A percentile compares a stretch with the other conserved stretches of the same genome.
Evolutionary conservation across 2,329 filamentous ascomycete species (phyloP).

Genomic region (Phaeosphaeria sp.): DNA sequence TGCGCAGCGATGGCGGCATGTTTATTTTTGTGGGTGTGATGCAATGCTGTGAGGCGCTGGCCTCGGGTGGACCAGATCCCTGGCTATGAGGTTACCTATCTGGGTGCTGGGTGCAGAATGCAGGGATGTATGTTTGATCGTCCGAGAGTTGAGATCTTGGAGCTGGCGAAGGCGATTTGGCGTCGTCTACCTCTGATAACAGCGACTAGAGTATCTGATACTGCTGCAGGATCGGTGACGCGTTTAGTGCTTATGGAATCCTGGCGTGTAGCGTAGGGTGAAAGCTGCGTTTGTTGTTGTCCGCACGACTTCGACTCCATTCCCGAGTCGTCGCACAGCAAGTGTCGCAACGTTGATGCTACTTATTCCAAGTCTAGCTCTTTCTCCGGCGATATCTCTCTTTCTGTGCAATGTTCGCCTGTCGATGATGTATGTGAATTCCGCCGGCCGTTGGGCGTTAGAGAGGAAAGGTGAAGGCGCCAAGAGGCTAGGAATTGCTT

Average conservation of each 20-base stretch:
- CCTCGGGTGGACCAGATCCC: background rate
- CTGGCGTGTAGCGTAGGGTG: too few species aligned
- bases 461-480: background rate
- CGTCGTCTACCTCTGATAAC: background rate
- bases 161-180: conserved; percentile 8
- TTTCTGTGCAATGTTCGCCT: background rate
- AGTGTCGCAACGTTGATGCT: background rate
- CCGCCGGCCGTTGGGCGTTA: conserved; percentile 4
- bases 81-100: background rate
- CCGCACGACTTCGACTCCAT: background rate
- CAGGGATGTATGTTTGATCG: conserved; percentile 12
- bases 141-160: conserved; percentile 8
- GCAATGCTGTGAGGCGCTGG: background rate
- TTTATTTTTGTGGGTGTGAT: background rate
- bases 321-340: background rate
- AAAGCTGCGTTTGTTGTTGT: background rate
- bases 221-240: background rate
- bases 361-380: background rate
- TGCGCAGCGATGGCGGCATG: conserved; percentile 29
- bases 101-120: background rate
- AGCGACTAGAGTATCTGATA: background rate
- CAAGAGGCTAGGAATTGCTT: conserved; percentile 14
- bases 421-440: background rate
- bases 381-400: background rate
- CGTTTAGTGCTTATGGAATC: background rate